Percentiles rank a stretch among this genome's conserved stretches.
Evolutionary conservation across 768 basidiomycete species (phyloP).

Genomic region (Phlebiopsis flavidoalba): DNA sequence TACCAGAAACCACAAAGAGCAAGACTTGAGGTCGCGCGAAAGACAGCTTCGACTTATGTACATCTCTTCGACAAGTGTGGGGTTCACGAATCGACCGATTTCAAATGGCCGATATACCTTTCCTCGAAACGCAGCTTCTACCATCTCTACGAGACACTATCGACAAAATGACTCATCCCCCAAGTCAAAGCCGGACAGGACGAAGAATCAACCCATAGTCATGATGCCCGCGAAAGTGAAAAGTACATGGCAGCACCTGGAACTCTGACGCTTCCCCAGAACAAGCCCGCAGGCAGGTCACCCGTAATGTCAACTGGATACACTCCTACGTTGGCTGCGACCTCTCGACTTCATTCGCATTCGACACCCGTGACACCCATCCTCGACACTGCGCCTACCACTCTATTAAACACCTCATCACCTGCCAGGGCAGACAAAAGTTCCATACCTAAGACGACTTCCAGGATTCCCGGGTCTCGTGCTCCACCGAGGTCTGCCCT

Average conservation of each 20-base stretch:
- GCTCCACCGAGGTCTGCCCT: constrained; percentile 4
- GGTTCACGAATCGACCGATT: no score
- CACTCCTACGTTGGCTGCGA: not conserved
- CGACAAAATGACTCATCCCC: constrained; percentile 57
- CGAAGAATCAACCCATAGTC: not conserved
- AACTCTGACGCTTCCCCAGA: not conserved
- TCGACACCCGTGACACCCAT: constrained; percentile 1
- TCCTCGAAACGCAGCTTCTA: constrained; percentile 59
- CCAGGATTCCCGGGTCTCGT: not conserved
- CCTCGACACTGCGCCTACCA: not conserved
- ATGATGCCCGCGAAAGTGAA: not conserved
- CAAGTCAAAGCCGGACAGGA: not conserved
- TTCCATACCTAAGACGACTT: not conserved
- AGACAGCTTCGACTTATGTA: no score
- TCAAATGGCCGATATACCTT: constrained; percentile 47
- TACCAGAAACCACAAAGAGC: constrained; percentile 4
- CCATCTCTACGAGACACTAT: constrained; percentile 72
- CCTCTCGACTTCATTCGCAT: not conserved
- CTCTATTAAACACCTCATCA: not conserved
- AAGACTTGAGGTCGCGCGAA: constrained; percentile 6
- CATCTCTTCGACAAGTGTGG: no score
- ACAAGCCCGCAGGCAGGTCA: not conserved
- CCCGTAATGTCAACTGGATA: constrained; percentile 1
- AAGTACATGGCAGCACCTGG: not conserved
- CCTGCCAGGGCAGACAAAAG: not conserved